Conservation (phyloP, 805 yeast species). For the Metschnikowia matae region DNA sequence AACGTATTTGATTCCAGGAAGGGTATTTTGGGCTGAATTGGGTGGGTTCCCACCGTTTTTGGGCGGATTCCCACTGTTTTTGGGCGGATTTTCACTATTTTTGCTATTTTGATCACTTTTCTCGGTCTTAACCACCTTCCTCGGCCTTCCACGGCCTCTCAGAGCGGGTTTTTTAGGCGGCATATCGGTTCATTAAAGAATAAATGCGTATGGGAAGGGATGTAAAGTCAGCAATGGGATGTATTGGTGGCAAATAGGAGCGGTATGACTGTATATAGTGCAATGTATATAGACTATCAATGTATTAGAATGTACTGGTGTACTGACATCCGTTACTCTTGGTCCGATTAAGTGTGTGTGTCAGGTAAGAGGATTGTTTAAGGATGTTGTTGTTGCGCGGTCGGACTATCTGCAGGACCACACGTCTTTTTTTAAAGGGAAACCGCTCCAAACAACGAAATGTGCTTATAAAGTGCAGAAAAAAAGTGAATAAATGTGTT, state of each 20-base stretch:
- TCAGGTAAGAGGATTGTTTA: neutral
- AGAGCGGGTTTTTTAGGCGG: slow-evolving; percentile 10
- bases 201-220: too few species aligned
- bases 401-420: neutral
- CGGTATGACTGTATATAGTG: too few species aligned
- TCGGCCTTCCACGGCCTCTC: slow-evolving; percentile 3
- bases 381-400: neutral
- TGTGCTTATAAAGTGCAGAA: too few species aligned
- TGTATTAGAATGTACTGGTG: neutral
- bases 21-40: neutral
- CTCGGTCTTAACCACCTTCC: neutral
- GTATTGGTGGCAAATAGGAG: too few species aligned
- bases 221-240: too few species aligned
- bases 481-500: too few species aligned
- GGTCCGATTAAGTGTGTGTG: too few species aligned
- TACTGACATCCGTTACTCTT: neutral
- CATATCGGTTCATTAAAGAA: slow-evolving; percentile 3
- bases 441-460: too few species aligned
- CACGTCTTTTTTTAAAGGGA: neutral
- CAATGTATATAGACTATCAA: neutral
- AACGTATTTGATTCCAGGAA: slow-evolving; percentile 2
- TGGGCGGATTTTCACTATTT: neutral
- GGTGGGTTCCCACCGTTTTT: neutral
- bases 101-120: neutral
- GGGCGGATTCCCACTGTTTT: neutral